Evolutionary conservation across 1,284 basidiomycete species (phyloP), one percentile per base, ranked within the genome.

Genomic region (Clitocybe nebularis): DNA sequence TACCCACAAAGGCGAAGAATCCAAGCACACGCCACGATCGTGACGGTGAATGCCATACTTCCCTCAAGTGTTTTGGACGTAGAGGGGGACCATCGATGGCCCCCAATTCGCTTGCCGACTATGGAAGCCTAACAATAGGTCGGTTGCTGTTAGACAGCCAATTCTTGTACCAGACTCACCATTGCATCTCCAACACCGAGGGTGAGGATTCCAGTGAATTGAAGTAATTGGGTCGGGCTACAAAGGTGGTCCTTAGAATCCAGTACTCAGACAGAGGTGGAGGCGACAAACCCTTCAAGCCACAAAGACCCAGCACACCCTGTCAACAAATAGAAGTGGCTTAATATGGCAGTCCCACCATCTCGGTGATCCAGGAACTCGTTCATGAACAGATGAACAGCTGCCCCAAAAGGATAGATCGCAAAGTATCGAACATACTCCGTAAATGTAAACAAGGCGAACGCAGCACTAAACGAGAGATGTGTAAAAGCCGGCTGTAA

Each of bases 371-470:
- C 96, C 58, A 98, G 71, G 59, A 99, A 99, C 64, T 99, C 95
- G 68, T 88, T 89, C 77, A 99, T 84, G 67, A 99, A 99, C 47
- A 98, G 70, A 67, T 99, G 96, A 19, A 99, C 81, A 8, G 83
- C 75, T 3, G 91, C 95, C 5, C 94, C 93, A 55, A 98, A 89
- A 2, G 96, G 96, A 66, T 95, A 98, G 22, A 99, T 79, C 23
- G 96, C 96, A 66, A 98, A 99, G 66, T 98, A 99, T 38, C 96
- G 88, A 50, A 95, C 78, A 67, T 96, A 97, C 68, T 97, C 93
- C 43, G 88, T 83, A 61, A 97, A 96, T n/a, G 84, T 91, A 69
- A 97, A 97, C 48, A 91, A 64, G 4, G 93, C 84, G 62, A 97
- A 97, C 3, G 93, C 93, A 19, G 85, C 83, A 50, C 89, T 94